Percentiles rank a stretch among this genome's conserved stretches.
phyloP scores from a whole-genome alignment of 768 basidiomycete species.

The Lyophyllum decastes region DNA sequence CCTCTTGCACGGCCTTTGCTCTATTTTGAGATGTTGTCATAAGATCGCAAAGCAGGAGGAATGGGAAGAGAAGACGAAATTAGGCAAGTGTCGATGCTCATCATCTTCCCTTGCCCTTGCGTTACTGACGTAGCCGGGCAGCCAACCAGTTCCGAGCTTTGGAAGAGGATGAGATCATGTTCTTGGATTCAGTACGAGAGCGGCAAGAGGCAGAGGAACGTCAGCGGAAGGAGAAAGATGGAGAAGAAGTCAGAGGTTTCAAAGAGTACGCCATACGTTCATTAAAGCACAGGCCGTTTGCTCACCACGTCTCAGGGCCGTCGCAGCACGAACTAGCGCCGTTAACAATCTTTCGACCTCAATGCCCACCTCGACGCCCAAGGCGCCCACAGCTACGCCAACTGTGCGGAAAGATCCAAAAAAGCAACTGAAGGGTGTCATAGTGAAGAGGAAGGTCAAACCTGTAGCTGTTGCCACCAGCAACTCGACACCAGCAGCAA shows the following conservation, averaged over 20 bases:
- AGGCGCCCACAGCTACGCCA: conserved; percentile 25
- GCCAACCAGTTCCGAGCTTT: conserved; percentile 89
- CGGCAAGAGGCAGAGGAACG: conserved; percentile 77
- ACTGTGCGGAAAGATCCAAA: conserved; percentile 63
- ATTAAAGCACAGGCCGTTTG: conserved; percentile 5
- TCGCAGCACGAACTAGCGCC: conserved; percentile 68
- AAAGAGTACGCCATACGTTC: conserved; percentile 56
- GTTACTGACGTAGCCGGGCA: conserved; percentile 25
- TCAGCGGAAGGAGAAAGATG: conserved; percentile 71
- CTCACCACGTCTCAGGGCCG: conserved; percentile 38
- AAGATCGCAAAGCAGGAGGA: conserved; percentile 90
- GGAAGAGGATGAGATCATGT: conserved; percentile 90
- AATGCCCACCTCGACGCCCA: conserved; percentile 34
- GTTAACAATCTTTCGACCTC: conserved; percentile 41
- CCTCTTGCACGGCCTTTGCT: background rate
- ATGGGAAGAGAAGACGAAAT: conserved; percentile 89
- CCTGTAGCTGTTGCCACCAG: conserved; percentile 19
- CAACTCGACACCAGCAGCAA: conserved; percentile 10
- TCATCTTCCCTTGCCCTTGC: background rate
- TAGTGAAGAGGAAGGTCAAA: conserved; percentile 78
- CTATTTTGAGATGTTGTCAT: conserved; percentile 16
- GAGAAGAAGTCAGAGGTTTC: conserved; percentile 77
- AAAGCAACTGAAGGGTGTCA: conserved; percentile 72
- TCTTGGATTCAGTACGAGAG: conserved; percentile 81
- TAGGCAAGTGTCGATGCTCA: conserved; percentile 40